Evolutionary conservation across 257 asterid species (phyloP).

Genomic region (Perilla frutescens): DNA sequence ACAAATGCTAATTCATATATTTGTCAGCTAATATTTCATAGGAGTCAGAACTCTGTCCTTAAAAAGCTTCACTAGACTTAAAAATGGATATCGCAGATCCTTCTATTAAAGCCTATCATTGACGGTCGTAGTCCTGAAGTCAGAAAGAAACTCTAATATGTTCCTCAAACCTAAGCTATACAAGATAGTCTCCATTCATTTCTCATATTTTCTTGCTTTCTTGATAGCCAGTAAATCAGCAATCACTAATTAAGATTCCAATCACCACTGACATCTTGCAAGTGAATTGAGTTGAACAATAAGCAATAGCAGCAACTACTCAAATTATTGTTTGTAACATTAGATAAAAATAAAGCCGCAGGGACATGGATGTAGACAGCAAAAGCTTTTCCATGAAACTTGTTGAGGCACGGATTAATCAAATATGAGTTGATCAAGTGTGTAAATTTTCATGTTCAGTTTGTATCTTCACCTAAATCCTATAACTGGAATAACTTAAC

Average conservation of each 20-base stretch:
- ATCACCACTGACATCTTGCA: too few relatives aligned
- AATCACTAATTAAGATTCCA: neutral
- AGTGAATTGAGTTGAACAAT: too few relatives aligned
- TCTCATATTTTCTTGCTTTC: neutral
- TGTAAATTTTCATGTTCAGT: neutral
- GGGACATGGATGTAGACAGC: too few relatives aligned
- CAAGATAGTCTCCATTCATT: neutral
- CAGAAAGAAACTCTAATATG: neutral
- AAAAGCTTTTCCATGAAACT: neutral
- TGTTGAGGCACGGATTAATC: neutral
- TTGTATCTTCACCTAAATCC: slow-evolving; percentile 6
- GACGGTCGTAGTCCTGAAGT: neutral
- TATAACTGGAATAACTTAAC: neutral
- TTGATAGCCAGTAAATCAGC: neutral
- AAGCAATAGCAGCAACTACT: too few relatives aligned
- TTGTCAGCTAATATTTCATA: neutral
- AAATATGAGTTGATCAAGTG: neutral
- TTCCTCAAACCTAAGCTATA: neutral
- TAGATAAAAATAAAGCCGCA: too few relatives aligned
- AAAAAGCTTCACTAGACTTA: neutral
- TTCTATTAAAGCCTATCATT: neutral
- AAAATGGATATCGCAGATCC: neutral
- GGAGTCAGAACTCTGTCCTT: neutral
- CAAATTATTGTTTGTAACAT: too few relatives aligned
- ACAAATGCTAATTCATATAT: neutral